Base-by-base conservation (phyloP, 768 basidiomycete genomes). In the Sistotremastrum suecicum region DNA sequence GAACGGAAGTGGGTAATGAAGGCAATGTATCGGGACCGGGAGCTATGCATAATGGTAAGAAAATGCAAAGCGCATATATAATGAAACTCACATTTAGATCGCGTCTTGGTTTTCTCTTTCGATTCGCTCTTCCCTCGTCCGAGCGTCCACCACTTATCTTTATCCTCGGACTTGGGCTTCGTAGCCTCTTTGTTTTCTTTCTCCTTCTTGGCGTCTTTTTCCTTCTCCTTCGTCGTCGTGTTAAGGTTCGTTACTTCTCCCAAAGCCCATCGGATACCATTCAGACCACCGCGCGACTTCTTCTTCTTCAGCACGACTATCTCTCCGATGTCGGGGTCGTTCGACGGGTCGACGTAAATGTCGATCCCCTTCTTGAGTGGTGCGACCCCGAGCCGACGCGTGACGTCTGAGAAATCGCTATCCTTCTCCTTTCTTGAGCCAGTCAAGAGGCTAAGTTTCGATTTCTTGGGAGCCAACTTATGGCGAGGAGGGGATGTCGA, bases 71-170 rank as follows among this genome's bases (percentile, higher is more conserved):
- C 20, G 20, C 20, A 20, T 20, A 39, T 11, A n/a, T 4, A 43
- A 32, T 20, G 12, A 32, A 32, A 12, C 39, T 28, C n/a, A 42
- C 12, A 28, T 34, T 39, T 37, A n/a, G 20, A 20, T 20, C 20
- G 20, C 50, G 65, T 60, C 51, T 69, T 70, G 10, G 63, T 67
- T 60, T 74, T 75, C 54, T 78, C 78, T 58, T 83, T 83, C 11
- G 75, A 76, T 46, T 83, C 83, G 56, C 78, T 85, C 53, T 80
- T 63, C 7, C 81, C 81, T 9, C 82, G 64, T 5, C 82, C 78
- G 48, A 88, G 78, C 50, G 73, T 87, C 86, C 84, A 88, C 83
- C 84, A 88, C 59, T 78, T 82, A 55, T 71, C 69, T 54, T 68
- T 74, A 50, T 70, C 66, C 39, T 70, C 69, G 30, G 49, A 58